phyloP scores from a whole-genome alignment of 495 filamentous ascomycete species.

The Tuber magnatum region DNA sequence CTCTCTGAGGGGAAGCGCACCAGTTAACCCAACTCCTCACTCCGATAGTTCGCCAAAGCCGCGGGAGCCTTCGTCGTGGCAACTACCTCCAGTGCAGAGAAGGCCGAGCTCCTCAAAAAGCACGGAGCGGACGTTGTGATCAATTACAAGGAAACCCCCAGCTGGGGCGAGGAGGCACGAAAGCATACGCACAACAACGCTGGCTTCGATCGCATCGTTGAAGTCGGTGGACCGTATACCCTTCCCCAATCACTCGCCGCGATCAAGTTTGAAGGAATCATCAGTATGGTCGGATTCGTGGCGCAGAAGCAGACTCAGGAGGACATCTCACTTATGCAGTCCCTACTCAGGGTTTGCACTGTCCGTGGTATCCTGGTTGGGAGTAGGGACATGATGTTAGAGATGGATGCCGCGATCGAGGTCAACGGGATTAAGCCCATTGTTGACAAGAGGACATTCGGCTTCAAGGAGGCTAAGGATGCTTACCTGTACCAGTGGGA shows the following conservation, averaged over 20 bases:
- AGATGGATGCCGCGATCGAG: neutral
- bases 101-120: constrained; percentile 39
- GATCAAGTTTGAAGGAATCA: constrained; percentile 2
- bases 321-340: constrained; percentile 7
- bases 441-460: neutral
- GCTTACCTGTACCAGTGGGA: neutral
- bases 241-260: constrained; percentile 4
- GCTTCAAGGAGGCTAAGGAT: constrained; percentile 11
- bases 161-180: constrained; percentile 57
- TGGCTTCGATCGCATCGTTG: constrained; percentile 56
- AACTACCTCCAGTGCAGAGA: constrained; percentile 43
- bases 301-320: constrained; percentile 42
- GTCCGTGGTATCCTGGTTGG: neutral
- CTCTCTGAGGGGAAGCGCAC: neutral
- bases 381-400: neutral
- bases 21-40: neutral
- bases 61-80: constrained; percentile 41
- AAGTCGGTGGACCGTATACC: constrained; percentile 44
- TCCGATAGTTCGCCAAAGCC: constrained; percentile 14
- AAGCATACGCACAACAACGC: constrained; percentile 43
- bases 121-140: constrained; percentile 50
- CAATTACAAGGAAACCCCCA: constrained; percentile 56
- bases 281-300: constrained; percentile 44
- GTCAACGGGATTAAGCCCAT: neutral
- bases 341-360: neutral